Base-by-base conservation (phyloP, 2,329 filamentous ascomycete species). In the Pseudocercospora vitis region DNA sequence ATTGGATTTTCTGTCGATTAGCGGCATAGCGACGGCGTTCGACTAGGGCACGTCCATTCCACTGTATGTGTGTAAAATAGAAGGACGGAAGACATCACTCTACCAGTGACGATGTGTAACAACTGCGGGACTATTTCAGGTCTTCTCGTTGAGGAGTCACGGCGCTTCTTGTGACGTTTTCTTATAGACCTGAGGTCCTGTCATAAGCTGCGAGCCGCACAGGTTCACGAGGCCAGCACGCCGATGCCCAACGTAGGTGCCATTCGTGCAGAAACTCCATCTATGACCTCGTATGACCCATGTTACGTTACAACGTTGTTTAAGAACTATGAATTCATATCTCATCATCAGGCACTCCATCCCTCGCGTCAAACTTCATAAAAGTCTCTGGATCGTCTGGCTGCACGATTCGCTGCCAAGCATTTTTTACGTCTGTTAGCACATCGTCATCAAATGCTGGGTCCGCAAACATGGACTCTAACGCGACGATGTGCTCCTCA, bases 361-460 rank as follows among this genome's bases (percentile, higher is more conserved):
- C 58, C 39, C 60, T 47, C 55, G 94, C 88, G 45, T 86, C 81
- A 68, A 96, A 96, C 16, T 80, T 76, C 81, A 96, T 85, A 64
- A 94, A 96, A 39, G 80, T 71, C 21, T 74, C 73, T 75, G 26
- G 21, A 14, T 74, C 74, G 1, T 70, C 74, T 3, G 79, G 77
- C 1, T 79, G 81, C 60, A 81, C 75, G 3, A 91, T 77, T 45
- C 76, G 73, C 56, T 80, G 76, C 91, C 91, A 97, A 5, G 85
- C 83, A 7, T 80, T 71, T 55, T 81, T 81, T 1, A 96, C 88
- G 21, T 81, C 71, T 5, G 83, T 80, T 7, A 96, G 71, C 1
- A 84, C 74, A 0, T 73, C 67, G 62, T 96, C 92, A 63, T 90
- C 83, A 59, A 96, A 88, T 0, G 87, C 80, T 6, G 95, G 78